These are phyloP conservation scores for Calonectria hongkongensis DNA, from an alignment of 2,329 filamentous ascomycete genomes.

Conservation along the genomic window DNA sequence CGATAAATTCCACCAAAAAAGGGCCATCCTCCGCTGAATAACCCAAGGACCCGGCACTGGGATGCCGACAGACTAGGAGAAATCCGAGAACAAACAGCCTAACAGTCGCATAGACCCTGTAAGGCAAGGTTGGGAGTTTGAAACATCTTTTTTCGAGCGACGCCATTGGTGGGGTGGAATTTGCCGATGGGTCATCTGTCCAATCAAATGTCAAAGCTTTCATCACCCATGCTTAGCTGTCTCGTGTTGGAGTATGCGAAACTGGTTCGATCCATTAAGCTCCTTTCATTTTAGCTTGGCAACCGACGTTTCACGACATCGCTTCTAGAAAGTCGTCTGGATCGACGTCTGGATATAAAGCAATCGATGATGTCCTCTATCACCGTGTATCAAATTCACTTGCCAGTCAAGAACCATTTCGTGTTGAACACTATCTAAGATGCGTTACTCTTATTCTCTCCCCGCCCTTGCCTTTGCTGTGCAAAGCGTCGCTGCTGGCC, in stretches of 20 bases:
- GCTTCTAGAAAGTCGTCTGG: not conserved
- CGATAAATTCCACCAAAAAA: not conserved
- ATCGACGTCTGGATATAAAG: not conserved
- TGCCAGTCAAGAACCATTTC: not conserved
- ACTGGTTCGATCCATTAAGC: conserved; percentile 1
- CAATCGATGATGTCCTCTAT: not conserved
- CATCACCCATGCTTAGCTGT: conserved; percentile 7
- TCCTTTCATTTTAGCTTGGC: conserved; percentile 27
- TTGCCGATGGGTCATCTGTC: not conserved
- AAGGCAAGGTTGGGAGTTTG: conserved; percentile 2
- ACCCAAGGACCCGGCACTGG: not conserved
- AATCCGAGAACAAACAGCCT: not conserved
- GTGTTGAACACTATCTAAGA: not conserved
- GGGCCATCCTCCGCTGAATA: not conserved
- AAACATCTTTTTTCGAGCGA: not conserved
- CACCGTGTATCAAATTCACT: not conserved
- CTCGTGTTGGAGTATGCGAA: conserved; percentile 5
- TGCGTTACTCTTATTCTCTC: conserved; percentile 8
- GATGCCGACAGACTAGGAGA: conserved; percentile 21
- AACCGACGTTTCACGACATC: conserved; percentile 14
- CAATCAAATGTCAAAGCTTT: conserved; percentile 1
- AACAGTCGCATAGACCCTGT: conserved; percentile 10
- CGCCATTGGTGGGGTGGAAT: not conserved
- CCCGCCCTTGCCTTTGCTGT: conserved; percentile 26
- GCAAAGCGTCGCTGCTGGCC: conserved; percentile 32